Base-by-base conservation (phyloP, 176 grass and related monocot species). In the Oryza meridionalis region DNA sequence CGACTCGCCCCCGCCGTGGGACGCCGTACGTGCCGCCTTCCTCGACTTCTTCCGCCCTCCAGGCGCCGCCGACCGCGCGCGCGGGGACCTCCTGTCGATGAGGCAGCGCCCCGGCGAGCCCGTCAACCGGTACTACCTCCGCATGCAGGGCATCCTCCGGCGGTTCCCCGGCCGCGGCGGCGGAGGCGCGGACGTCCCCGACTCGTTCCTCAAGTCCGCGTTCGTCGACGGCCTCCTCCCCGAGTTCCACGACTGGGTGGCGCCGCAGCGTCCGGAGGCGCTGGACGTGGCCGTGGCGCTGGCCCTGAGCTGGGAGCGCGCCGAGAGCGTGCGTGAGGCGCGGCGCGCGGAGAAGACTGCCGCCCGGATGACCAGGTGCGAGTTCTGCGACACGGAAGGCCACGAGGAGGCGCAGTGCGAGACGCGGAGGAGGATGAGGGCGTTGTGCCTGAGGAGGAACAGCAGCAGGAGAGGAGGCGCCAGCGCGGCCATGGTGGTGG, bases 51-150 rank as follows among this genome's bases (percentile, higher is more conserved):
- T 92, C 88, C 86, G 66, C 49, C 43, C 32, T 9, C 82, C 88
- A 7, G 88, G 70, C 49, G 86, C 88, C 62, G 82, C 76, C 1
- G 90, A 84, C 19, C 87, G 85, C 22, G 82, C 88, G 67, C 88
- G 79, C 43, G 53, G 55, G 9, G 85, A 95, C 62, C 72, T 94
- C 72, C 74, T 62, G 88, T 47, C 53, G 6, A 75, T 94, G 24
- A 25, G 71, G 63, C 90, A 92, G 82, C 27, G 82, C 11, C 62
- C 84, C 25, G 85, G 63, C 37, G 88, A 90, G 75, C 2, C 78
- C 15, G 67, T 92, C 74, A 87, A 90, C 73, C 35, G 77, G 21
- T 92, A 88, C 88, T 82, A 90, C 76, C 90, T 95, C 71, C 88
- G 90, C 61, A 26, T 84, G 85, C 85, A 86, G 76, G 83, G 93